Evolutionary conservation across 129 eudicot species (phyloP), one percentile per base, ranked within the genome.

Genomic region (Flaveria ramosissima): DNA sequence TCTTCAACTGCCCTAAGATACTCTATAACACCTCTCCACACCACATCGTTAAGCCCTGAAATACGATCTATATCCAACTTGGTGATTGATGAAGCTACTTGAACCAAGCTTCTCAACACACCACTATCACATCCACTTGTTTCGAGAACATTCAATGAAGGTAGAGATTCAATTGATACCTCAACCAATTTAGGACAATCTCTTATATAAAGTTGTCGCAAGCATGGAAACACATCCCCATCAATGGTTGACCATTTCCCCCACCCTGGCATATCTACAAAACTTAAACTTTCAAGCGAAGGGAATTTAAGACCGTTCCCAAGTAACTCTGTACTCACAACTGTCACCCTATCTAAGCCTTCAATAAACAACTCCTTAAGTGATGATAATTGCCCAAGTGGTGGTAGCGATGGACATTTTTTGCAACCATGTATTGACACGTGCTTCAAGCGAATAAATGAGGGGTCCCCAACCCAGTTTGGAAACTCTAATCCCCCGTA

Each of bases 401-500:
- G 81, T 0, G 89, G 92, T 41, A 73, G 2, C 20, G 9, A 56
- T 56, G 68, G 41, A 73, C 77, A 73, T 0, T 3, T 21, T 19
- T 53, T 72, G 74, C 62, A 74, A 15, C 4, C 20, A 45, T 17
- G 0, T 45, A 75, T 45, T 14, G 17, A 24, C 46, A 73, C 77
- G 17, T 42, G 14, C 39, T 47, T 21, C 15, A 73, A 20, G 4
- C 1, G 42, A 10, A 17, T 19, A 27, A 75, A 75, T 3, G 14
- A 14, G 48, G 70, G 71, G 62, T 75, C 77, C 14, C 71, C 79
- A 23, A 75, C 71, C 79, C 79, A 66, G 0, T 41, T 75, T 8
- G 92, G 85, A 66, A 88, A 88, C 16, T 43, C 64, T 51, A 6
- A 11, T 4, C 89, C 89, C 8, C 71, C 19, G 46, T 82, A 88